Evolutionary conservation across 2,329 filamentous ascomycete genomes (phyloP).

Genomic region (Talaromyces sp.): DNA sequence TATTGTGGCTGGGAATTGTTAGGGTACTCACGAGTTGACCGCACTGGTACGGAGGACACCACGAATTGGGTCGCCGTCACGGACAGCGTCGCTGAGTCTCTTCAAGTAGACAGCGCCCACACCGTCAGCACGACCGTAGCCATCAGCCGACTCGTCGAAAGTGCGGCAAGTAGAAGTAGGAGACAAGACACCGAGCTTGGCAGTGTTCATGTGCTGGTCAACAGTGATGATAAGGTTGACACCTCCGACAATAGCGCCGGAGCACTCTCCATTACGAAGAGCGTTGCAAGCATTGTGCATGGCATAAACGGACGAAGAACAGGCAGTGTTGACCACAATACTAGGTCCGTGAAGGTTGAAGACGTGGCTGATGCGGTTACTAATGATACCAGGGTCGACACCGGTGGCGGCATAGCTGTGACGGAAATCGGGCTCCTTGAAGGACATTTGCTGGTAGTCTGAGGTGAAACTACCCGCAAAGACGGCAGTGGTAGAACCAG

Average conservation of each 20-base stretch:
- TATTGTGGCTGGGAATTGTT: background rate
- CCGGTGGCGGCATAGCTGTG: constrained; percentile 29
- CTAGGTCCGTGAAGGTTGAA: constrained; percentile 20
- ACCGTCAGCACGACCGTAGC: constrained; percentile 39
- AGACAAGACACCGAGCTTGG: constrained; percentile 29
- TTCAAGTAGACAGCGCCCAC: constrained; percentile 36
- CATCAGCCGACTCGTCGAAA: constrained; percentile 37
- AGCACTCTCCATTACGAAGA: constrained; percentile 25
- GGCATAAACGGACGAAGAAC: constrained; percentile 40
- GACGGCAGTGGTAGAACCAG: constrained; percentile 24
- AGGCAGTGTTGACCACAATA: constrained; percentile 22
- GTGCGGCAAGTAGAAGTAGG: constrained; percentile 35
- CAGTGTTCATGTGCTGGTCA: constrained; percentile 26
- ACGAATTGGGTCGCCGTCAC: constrained; percentile 25
- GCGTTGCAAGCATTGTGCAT: constrained; percentile 40
- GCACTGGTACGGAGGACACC: constrained; percentile 23
- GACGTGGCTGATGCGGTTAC: constrained; percentile 29
- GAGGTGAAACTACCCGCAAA: constrained; percentile 24
- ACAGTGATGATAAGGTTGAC: constrained; percentile 27
- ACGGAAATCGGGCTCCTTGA: constrained; percentile 11
- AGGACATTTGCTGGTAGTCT: constrained; percentile 25
- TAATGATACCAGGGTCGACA: constrained; percentile 27
- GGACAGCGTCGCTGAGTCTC: constrained; percentile 30
- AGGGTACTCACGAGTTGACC: constrained; percentile 19
- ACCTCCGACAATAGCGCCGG: constrained; percentile 26